A percentile compares a stretch with the other conserved stretches of the same genome.
Conservation (phyloP, 2,329 filamentous ascomycete genomes). For the Fusarium ramigenum region DNA sequence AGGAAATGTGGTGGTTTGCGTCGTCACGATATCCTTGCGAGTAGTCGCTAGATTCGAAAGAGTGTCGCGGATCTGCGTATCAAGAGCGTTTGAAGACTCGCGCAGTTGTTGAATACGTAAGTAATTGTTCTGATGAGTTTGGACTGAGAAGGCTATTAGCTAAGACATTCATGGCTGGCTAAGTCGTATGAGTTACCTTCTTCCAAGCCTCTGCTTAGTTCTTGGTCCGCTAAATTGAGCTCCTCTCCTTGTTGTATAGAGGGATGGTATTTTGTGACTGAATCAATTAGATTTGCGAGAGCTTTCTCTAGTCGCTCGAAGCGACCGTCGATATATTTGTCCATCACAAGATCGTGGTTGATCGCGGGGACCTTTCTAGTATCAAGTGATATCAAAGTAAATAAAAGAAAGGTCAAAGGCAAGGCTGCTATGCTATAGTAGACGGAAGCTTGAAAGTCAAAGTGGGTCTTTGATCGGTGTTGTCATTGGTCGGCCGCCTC, state of each 20-base stretch:
- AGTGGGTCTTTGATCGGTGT: conserved; percentile 12
- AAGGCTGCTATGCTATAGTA: conserved; percentile 22
- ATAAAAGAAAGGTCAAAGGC: conserved; percentile 7
- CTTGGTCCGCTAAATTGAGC: conserved; percentile 74
- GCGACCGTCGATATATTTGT: conserved; percentile 67
- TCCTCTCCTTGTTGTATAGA: conserved; percentile 73
- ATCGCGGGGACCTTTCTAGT: background rate
- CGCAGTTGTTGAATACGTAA: conserved; percentile 75
- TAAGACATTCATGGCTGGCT: background rate
- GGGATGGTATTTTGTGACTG: conserved; percentile 84
- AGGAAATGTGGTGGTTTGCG: conserved; percentile 66
- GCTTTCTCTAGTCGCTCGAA: conserved; percentile 75
- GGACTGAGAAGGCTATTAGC: conserved; percentile 58
- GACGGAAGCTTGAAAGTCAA: conserved; percentile 28
- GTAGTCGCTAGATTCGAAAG: conserved; percentile 75
- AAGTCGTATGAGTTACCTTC: conserved; percentile 59
- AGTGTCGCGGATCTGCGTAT: conserved; percentile 77
- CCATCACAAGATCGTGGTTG: conserved; percentile 56
- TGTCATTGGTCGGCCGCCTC: conserved; percentile 18
- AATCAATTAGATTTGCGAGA: conserved; percentile 77
- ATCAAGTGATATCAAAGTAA: background rate
- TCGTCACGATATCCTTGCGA: conserved; percentile 75
- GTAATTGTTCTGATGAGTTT: conserved; percentile 79
- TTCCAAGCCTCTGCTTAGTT: conserved; percentile 72
- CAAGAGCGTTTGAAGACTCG: conserved; percentile 69